These are phyloP conservation scores for Monosporascus sp. DNA, from an alignment of 2,329 filamentous ascomycete genomes.

Conservation along the genomic window DNA sequence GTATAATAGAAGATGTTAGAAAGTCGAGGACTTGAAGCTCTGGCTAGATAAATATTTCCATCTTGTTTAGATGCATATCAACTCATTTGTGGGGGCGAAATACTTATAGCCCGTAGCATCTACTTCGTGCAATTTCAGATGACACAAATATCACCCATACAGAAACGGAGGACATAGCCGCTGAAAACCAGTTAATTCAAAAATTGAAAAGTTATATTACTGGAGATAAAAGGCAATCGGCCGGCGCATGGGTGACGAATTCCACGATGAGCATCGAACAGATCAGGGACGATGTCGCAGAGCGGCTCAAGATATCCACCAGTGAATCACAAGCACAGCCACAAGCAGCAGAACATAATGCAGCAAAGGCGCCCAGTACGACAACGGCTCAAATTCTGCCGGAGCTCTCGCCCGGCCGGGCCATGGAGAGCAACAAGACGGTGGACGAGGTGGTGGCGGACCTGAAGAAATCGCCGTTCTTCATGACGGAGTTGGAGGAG, in stretches of 20 bases:
- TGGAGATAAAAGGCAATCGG: neutral
- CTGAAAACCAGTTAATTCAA: neutral
- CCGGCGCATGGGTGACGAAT: neutral
- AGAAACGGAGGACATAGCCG: neutral
- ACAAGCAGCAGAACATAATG: constrained; percentile 4
- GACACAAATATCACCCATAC: neutral
- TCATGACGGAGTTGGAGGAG: constrained; percentile 91
- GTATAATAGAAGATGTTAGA: constrained; percentile 1
- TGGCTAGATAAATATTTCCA: neutral
- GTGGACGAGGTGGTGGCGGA: constrained; percentile 52
- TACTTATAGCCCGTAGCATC: neutral
- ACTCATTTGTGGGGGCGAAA: neutral
- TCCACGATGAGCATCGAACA: constrained; percentile 34
- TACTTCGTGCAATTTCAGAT: neutral
- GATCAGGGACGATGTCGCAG: constrained; percentile 31
- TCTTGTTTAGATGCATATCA: constrained; percentile 6
- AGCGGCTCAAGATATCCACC: constrained; percentile 31
- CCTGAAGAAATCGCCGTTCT: constrained; percentile 66
- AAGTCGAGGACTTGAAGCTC: neutral
- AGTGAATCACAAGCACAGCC: constrained; percentile 10
- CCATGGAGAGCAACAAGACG: constrained; percentile 38
- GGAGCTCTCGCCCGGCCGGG: constrained; percentile 40
- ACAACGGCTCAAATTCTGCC: constrained; percentile 24
- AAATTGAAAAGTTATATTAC: neutral
- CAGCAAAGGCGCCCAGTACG: constrained; percentile 3